Evolutionary conservation across 2,329 filamentous ascomycete genomes (phyloP).

Genomic region (Laburnicola sp.): DNA sequence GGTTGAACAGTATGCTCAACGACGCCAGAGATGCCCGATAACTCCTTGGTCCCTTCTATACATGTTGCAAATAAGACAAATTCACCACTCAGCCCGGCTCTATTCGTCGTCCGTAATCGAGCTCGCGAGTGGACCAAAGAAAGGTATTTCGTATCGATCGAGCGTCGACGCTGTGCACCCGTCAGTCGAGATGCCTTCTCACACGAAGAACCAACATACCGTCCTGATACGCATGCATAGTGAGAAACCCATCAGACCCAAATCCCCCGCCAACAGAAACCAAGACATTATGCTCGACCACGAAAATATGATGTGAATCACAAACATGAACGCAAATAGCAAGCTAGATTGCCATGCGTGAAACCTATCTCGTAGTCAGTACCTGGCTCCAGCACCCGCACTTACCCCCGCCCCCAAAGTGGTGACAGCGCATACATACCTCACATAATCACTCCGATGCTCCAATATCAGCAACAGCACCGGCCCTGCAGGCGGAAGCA

Average conservation of each 20-base stretch:
- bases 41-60: neutral
- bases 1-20: neutral
- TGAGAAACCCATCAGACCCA: slow-evolving; percentile 74
- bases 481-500: slow-evolving; percentile 81
- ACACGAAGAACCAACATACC: slow-evolving; percentile 54
- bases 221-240: slow-evolving; percentile 80
- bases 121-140: slow-evolving; percentile 83
- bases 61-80: neutral
- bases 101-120: slow-evolving; percentile 88
- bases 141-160: slow-evolving; percentile 77
- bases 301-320: slow-evolving; percentile 79
- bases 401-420: slow-evolving; percentile 46
- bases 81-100: neutral
- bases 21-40: slow-evolving; percentile 9
- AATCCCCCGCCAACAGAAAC: slow-evolving; percentile 75
- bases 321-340: slow-evolving; percentile 71
- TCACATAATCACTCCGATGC: slow-evolving; percentile 94
- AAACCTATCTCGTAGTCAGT: slow-evolving; percentile 60
- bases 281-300: slow-evolving; percentile 85
- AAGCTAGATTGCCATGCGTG: slow-evolving; percentile 95
- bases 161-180: slow-evolving; percentile 60
- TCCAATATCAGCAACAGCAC: slow-evolving; percentile 84
- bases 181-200: slow-evolving; percentile 18
- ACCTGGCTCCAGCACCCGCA: slow-evolving; percentile 12
- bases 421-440: slow-evolving; percentile 47